Conservation (phyloP, 768 basidiomycete genomes). For the Dioszegia crocea region DNA sequence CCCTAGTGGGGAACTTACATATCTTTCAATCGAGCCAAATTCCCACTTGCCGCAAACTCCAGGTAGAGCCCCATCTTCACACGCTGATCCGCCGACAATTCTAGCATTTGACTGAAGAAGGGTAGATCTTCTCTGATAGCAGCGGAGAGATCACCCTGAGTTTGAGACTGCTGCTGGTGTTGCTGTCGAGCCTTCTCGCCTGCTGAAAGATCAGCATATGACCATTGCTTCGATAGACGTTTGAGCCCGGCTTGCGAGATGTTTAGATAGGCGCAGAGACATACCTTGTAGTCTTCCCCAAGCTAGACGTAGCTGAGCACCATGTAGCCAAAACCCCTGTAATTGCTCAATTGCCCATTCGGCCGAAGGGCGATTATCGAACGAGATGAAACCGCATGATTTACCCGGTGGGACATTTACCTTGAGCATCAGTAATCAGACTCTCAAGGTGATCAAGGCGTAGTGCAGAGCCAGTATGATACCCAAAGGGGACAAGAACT, state of each 20-base stretch:
- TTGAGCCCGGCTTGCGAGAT: too few relatives aligned
- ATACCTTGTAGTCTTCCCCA: slow-evolving; percentile 9
- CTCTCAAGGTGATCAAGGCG: too few relatives aligned
- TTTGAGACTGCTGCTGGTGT: background rate
- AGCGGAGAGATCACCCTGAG: background rate
- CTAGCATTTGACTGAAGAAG: slow-evolving; percentile 7
- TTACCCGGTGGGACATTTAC: slow-evolving; percentile 4
- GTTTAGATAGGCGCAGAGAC: background rate
- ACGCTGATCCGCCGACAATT: background rate
- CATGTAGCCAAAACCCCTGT: slow-evolving; percentile 11
- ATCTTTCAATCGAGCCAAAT: slow-evolving; percentile 3
- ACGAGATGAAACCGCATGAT: slow-evolving; percentile 12
- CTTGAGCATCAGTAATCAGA: background rate
- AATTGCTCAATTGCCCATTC: slow-evolving; percentile 13
- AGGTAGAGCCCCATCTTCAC: slow-evolving; percentile 5
- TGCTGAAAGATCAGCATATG: background rate
- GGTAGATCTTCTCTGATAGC: background rate
- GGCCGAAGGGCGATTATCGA: slow-evolving; percentile 9
- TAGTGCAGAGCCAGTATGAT: too few relatives aligned
- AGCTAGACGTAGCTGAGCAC: slow-evolving; percentile 2
- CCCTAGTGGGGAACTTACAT: background rate
- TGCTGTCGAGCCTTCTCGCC: slow-evolving; percentile 8
- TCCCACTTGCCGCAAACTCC: slow-evolving; percentile 2
- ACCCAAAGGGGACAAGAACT: background rate
- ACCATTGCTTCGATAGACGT: too few relatives aligned